These are phyloP conservation scores for Nitzschia inconspicua DNA, from an alignment of 108 stramenopile species.

Conservation along the genomic window DNA sequence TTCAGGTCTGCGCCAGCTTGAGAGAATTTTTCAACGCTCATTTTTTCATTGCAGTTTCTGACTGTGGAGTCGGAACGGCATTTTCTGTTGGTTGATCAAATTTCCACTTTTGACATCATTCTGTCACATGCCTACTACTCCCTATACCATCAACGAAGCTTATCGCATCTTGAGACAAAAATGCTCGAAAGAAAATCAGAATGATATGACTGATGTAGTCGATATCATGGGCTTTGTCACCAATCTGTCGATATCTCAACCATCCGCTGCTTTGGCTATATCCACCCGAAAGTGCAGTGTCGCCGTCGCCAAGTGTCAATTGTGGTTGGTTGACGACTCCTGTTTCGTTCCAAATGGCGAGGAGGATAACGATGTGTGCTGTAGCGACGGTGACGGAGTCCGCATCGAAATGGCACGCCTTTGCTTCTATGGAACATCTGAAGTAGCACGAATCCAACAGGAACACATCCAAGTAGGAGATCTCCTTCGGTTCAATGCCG, in stretches of 20 bases:
- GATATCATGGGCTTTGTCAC: conserved; percentile 7
- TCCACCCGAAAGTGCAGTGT: too few species aligned
- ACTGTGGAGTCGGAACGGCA: too few species aligned
- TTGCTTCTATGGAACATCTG: conserved; percentile 8
- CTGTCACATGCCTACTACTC: neutral
- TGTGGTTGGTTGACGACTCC: conserved; percentile 8
- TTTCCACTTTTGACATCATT: neutral
- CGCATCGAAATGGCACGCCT: neutral
- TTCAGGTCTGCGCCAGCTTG: too few species aligned
- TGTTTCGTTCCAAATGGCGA: neutral
- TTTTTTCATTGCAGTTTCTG: too few species aligned
- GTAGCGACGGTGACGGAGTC: too few species aligned
- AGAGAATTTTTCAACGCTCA: too few species aligned
- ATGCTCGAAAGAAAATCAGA: neutral
- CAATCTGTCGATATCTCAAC: conserved; percentile 2
- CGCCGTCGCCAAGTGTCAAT: too few species aligned
- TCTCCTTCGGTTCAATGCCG: conserved; percentile 19
- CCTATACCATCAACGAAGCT: conserved; percentile 1
- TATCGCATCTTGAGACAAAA: neutral
- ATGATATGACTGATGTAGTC: neutral
- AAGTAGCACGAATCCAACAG: conserved; percentile 3
- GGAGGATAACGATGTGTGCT: neutral
- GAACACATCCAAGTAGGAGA: conserved; percentile 13
- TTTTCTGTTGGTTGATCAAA: too few species aligned
- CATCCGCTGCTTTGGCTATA: neutral